Conservation (phyloP, 23 red algal species). For the Gracilaria domingensis region DNA sequence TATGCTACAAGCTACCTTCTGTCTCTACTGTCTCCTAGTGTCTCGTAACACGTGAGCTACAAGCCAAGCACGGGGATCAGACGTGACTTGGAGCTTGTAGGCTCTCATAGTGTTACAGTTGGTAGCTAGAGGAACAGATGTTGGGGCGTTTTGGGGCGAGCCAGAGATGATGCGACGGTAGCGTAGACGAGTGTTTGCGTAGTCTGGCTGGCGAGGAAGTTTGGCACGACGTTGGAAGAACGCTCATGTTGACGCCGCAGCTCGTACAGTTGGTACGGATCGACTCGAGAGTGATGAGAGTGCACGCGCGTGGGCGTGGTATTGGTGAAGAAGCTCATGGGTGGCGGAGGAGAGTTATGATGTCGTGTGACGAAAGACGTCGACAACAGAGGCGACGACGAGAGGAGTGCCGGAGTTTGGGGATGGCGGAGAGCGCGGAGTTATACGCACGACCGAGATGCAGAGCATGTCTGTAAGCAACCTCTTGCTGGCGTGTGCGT, state of each 20-base stretch:
- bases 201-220: constrained; percentile 40
- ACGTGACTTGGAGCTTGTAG: too few relatives aligned
- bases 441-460: neutral
- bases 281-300: neutral
- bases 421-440: neutral
- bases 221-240: constrained; percentile 28
- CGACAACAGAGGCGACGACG: neutral
- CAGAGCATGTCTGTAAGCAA: neutral
- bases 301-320: neutral
- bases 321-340: neutral
- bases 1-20: too few relatives aligned
- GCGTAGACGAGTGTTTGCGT: constrained; percentile 28
- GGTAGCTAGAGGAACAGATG: neutral
- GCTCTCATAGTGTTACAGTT: too few relatives aligned
- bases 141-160: neutral
- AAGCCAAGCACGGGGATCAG: too few relatives aligned
- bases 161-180: constrained; percentile 37
- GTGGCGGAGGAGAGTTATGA: neutral
- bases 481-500: neutral
- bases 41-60: too few relatives aligned
- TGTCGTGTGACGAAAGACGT: neutral
- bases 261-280: constrained; percentile 49
- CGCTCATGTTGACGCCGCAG: constrained; percentile 21
- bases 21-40: too few relatives aligned
- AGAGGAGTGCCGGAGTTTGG: neutral